Conservation (phyloP, 108 stramenopile species). For the Skeletonema menzelii region DNA sequence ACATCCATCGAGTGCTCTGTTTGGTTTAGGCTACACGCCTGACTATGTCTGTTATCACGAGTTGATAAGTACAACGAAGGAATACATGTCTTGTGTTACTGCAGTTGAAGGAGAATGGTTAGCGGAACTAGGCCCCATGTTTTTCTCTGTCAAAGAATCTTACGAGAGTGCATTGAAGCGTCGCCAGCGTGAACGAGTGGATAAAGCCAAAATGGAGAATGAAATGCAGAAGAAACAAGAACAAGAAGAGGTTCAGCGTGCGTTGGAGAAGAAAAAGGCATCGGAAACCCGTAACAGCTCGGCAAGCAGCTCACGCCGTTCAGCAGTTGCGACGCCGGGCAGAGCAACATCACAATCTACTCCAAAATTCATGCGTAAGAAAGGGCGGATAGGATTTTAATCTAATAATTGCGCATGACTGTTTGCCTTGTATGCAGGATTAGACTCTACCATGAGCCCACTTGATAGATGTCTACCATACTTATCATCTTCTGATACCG, state of each 20-base stretch:
- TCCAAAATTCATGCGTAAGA: constrained; percentile 73
- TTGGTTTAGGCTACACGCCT: constrained; percentile 97
- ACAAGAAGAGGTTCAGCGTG: constrained; percentile 29
- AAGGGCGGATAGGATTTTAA: constrained; percentile 65
- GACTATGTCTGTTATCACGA: constrained; percentile 99
- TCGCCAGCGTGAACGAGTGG: constrained; percentile 65
- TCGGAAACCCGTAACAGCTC: constrained; percentile 23
- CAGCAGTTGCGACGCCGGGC: constrained; percentile 71
- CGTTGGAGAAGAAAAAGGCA: constrained; percentile 45
- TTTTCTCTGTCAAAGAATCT: constrained; percentile 92
- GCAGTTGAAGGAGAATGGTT: constrained; percentile 99
- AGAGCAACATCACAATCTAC: constrained; percentile 49
- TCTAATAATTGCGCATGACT: neutral
- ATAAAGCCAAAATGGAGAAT: constrained; percentile 64
- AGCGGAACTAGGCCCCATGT: constrained; percentile 98
- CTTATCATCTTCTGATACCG: no score
- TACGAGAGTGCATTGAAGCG: constrained; percentile 76
- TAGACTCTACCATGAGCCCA: no score
- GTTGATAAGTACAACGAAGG: constrained; percentile 96
- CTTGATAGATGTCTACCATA: no score
- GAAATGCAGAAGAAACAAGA: constrained; percentile 66
- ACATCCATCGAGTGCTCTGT: constrained; percentile 91
- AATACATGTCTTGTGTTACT: constrained; percentile 98
- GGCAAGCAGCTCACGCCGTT: constrained; percentile 23
- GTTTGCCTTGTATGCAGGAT: no score